Conservation (phyloP, 1,284 basidiomycete species). For the Fomitopsis pinicola region DNA sequence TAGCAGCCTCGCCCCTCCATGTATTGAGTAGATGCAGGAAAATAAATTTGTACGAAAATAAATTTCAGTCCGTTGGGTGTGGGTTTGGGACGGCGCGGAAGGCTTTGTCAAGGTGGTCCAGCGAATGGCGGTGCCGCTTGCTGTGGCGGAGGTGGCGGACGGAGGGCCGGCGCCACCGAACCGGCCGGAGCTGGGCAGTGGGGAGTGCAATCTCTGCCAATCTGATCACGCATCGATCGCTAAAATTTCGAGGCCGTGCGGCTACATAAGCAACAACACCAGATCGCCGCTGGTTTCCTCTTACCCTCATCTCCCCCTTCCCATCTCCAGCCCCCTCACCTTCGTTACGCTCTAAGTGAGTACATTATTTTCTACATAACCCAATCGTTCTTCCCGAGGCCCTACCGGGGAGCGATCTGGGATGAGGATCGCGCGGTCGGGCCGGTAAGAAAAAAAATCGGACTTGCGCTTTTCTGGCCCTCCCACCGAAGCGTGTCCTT, state of each 20-base stretch:
- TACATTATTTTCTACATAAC: conserved; percentile 4
- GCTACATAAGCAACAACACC: conserved; percentile 33
- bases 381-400: conserved; percentile 4
- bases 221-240: conserved; percentile 34
- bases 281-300: conserved; percentile 25
- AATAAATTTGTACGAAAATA: conserved; percentile 3
- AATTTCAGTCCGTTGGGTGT: background rate
- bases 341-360: conserved; percentile 29
- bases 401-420: background rate
- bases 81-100: background rate
- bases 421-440: background rate
- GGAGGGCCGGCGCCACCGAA: conserved; percentile 19
- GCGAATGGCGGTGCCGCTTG: background rate
- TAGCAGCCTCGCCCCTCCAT: conserved; percentile 16
- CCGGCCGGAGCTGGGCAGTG: conserved; percentile 21
- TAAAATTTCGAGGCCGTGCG: conserved; percentile 31
- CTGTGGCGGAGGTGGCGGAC: conserved; percentile 22
- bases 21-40: conserved; percentile 9
- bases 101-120: background rate
- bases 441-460: background rate
- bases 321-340: conserved; percentile 27
- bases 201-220: conserved; percentile 28
- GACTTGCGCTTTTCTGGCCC: background rate
- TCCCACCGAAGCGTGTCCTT: background rate
- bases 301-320: conserved; percentile 30